These are phyloP conservation scores for Rhynchospora tenuis DNA, from an alignment of 176 grass and related monocot species.

Conservation along the genomic window DNA sequence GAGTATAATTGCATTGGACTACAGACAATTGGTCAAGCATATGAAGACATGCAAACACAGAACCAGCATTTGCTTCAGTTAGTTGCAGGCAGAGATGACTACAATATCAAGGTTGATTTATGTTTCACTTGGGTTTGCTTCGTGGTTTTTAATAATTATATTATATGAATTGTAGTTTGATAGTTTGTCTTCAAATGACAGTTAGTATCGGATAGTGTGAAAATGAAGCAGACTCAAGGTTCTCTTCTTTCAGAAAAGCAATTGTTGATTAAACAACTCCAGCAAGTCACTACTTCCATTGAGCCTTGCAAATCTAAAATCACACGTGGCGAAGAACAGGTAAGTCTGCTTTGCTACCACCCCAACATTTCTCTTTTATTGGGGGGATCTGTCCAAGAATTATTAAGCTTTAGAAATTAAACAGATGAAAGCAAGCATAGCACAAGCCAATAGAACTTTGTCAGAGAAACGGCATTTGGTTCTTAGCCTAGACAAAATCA, in stretches of 20 bases:
- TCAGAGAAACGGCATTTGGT: conserved; percentile 63
- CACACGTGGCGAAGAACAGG: conserved; percentile 72
- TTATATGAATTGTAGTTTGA: conserved; percentile 2
- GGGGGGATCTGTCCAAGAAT: conserved; percentile 1
- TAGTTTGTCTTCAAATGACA: conserved; percentile 27
- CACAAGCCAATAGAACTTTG: conserved; percentile 75
- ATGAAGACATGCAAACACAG: conserved; percentile 98
- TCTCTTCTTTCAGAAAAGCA: conserved; percentile 91
- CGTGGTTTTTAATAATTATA: not conserved
- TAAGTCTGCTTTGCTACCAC: conserved; percentile 18
- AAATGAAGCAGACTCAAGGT: conserved; percentile 76
- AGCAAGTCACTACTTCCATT: conserved; percentile 55
- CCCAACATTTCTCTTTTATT: not conserved
- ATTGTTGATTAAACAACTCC: conserved; percentile 73
- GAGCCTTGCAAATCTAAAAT: conserved; percentile 82
- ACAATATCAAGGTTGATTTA: conserved; percentile 80
- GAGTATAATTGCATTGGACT: conserved; percentile 27
- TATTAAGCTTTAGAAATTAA: conserved; percentile 6
- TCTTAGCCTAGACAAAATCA: conserved; percentile 59
- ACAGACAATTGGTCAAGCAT: conserved; percentile 97
- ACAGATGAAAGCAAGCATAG: conserved; percentile 65
- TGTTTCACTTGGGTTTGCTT: not conserved
- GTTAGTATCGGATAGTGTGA: conserved; percentile 94
- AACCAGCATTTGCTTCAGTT: conserved; percentile 86
- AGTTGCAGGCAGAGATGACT: conserved; percentile 89